Conservation (phyloP, 257 asterid species). For the Solanum chmielewskii region DNA sequence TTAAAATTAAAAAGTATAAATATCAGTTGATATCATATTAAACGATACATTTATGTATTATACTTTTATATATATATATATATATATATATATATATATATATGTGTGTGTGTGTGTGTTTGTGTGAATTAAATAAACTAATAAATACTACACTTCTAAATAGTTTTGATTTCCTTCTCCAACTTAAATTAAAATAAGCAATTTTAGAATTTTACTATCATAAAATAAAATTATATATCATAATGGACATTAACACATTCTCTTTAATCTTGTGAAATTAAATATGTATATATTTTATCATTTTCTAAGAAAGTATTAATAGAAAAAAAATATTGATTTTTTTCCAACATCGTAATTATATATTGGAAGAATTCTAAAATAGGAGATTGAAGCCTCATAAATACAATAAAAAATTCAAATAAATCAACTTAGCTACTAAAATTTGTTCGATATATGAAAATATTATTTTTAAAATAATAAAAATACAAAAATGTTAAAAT, state of each 20-base stretch:
- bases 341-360: not conserved
- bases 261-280: not conserved
- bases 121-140: not conserved
- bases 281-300: not conserved
- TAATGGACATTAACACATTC: fast-evolving
- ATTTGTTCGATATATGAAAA: fast-evolving
- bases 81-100: not conserved
- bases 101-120: not conserved
- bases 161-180: not conserved
- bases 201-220: not conserved
- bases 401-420: not conserved
- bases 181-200: not conserved
- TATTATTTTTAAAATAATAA: not conserved
- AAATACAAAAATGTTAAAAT: not conserved
- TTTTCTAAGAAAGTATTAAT: not conserved
- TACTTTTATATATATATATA: not conserved
- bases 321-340: not conserved
- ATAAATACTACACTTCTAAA: not conserved
- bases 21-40: fast-evolving
- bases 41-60: not conserved
- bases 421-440: too few species aligned
- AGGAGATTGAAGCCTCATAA: not conserved
- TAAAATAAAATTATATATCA: not conserved
- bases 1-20: not conserved
- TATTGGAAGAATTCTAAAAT: not conserved